A percentile compares a stretch with the other conserved stretches of the same genome.
Conservation (phyloP, 73 alveolate species). For the Tetrahymena elliotti region DNA sequence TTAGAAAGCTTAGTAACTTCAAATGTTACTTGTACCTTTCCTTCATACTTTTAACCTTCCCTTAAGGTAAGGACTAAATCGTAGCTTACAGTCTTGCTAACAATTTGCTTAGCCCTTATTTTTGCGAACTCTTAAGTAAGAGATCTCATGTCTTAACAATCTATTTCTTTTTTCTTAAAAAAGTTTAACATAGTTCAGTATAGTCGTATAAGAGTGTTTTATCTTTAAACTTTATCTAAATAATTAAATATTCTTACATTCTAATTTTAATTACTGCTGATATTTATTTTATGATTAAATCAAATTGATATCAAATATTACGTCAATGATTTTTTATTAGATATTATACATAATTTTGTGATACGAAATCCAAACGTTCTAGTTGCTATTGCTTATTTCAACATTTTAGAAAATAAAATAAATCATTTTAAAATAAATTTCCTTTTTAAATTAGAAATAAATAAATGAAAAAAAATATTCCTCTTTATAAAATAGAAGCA, state of each 20-base stretch:
- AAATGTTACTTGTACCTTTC: neutral
- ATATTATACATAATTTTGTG: neutral
- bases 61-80: neutral
- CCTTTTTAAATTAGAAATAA: too few species aligned
- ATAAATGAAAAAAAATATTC: too few species aligned
- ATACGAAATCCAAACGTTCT: neutral
- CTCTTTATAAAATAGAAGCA: too few species aligned
- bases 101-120: neutral
- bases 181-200: neutral
- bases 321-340: neutral
- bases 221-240: neutral
- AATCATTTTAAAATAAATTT: too few species aligned
- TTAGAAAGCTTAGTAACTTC: neutral
- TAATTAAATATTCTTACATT: neutral
- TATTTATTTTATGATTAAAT: neutral
- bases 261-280: neutral
- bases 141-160: neutral
- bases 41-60: neutral
- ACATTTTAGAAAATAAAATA: too few species aligned
- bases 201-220: neutral
- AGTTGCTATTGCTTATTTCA: neutral
- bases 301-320: neutral
- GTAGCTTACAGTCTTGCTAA: neutral
- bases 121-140: neutral
- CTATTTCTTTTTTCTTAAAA: neutral